phyloP scores from a whole-genome alignment of 2,329 filamentous ascomycete genomes.

The Fusarium staphyleae region DNA sequence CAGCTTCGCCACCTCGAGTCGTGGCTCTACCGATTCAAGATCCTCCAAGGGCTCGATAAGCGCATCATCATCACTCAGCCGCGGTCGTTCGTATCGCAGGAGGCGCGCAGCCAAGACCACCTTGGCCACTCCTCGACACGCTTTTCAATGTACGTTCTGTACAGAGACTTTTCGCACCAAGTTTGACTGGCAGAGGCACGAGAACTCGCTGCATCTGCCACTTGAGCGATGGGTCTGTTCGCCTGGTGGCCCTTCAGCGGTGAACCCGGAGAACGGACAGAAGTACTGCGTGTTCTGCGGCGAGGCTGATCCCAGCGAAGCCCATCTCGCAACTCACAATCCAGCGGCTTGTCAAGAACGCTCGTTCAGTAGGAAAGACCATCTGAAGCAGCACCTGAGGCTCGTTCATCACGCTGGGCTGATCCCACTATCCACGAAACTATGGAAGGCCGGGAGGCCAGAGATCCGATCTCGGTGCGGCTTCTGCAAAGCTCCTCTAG shows the following conservation, averaged over 20 bases:
- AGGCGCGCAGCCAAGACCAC: constrained; percentile 13
- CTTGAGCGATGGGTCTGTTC: constrained; percentile 56
- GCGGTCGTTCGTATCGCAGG: constrained; percentile 16
- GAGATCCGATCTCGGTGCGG: constrained; percentile 50
- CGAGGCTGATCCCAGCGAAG: constrained; percentile 38
- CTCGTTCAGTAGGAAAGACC: constrained; percentile 53
- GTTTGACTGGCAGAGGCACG: constrained; percentile 58
- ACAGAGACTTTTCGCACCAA: constrained; percentile 54
- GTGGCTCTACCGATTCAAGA: constrained; percentile 24
- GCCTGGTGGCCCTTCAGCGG: constrained; percentile 44
- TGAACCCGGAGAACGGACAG: constrained; percentile 45
- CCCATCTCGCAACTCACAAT: constrained; percentile 48
- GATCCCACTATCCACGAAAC: constrained; percentile 21
- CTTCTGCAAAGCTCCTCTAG: constrained; percentile 48
- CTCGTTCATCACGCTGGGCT: constrained; percentile 53
- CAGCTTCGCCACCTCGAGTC: constrained; percentile 28
- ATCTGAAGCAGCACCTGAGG: constrained; percentile 52
- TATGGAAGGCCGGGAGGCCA: constrained; percentile 48
- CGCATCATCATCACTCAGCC: constrained; percentile 11
- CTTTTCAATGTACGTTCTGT: constrained; percentile 55
- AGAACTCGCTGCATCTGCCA: constrained; percentile 55
- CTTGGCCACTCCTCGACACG: constrained; percentile 13
- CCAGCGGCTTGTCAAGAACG: constrained; percentile 57
- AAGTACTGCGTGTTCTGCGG: constrained; percentile 49
- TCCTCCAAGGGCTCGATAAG: constrained; percentile 24